These are phyloP conservation scores for Heimioporus sp. DNA, from an alignment of 768 basidiomycete species.

Conservation along the genomic window DNA sequence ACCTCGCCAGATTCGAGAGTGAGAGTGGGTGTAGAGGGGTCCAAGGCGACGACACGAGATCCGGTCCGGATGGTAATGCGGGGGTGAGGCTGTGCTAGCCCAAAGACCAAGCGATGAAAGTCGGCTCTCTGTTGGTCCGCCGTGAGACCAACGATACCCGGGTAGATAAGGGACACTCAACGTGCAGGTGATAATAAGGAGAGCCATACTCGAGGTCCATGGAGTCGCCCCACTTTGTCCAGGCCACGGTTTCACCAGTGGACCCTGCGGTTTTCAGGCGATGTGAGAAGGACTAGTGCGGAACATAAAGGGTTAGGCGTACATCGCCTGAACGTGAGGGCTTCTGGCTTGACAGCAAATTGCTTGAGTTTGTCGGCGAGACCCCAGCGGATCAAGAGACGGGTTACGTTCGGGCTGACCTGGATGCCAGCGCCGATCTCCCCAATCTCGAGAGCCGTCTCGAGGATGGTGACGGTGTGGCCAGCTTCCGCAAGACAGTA, in stretches of 20 bases:
- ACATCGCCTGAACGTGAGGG: conserved; percentile 44
- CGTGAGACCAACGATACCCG: neutral
- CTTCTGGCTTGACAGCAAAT: conserved; percentile 38
- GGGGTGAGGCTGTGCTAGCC: conserved; percentile 36
- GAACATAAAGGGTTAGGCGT: neutral
- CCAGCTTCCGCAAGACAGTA: conserved; percentile 45
- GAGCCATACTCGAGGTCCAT: conserved; percentile 34
- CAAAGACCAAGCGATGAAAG: conserved; percentile 39
- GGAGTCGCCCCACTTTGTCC: conserved; percentile 34
- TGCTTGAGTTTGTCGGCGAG: conserved; percentile 39
- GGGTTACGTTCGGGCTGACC: conserved; percentile 39
- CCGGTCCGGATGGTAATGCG: conserved; percentile 33
- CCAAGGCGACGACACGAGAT: conserved; percentile 35
- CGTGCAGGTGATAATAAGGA: conserved; percentile 36
- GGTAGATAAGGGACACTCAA: conserved; percentile 5
- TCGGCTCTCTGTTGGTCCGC: conserved; percentile 39
- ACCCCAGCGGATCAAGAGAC: conserved; percentile 53
- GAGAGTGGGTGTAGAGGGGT: conserved; percentile 33
- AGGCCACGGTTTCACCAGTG: conserved; percentile 35
- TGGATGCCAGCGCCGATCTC: conserved; percentile 57
- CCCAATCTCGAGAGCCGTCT: conserved; percentile 36
- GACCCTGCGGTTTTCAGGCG: conserved; percentile 17
- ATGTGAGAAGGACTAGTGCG: neutral
- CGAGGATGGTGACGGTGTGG: conserved; percentile 48
- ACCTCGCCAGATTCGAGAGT: conserved; percentile 43